Evolutionary conservation across 768 basidiomycete species (phyloP).

Genomic region (Rickenella mellea): DNA sequence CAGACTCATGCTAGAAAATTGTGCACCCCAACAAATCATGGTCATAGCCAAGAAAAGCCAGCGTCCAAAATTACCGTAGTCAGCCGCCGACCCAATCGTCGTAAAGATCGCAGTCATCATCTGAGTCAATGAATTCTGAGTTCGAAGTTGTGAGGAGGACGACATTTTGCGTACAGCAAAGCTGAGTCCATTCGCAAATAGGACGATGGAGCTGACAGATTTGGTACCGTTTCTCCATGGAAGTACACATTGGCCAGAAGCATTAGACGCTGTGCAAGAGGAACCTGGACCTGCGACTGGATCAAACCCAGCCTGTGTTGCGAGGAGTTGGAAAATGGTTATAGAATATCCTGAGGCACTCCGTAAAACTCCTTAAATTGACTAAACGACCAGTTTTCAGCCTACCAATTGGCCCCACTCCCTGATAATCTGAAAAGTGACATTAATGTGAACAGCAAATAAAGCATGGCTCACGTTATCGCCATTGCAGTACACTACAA

Average conservation of each 20-base stretch:
- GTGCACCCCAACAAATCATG: constrained; percentile 70
- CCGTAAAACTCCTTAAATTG: constrained; percentile 1
- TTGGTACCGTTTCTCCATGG: constrained; percentile 71
- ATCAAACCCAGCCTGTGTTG: constrained; percentile 66
- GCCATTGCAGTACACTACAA: constrained; percentile 70
- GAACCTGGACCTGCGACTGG: constrained; percentile 61
- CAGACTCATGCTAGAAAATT: constrained; percentile 68
- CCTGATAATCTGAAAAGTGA: constrained; percentile 26
- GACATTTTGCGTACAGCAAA: constrained; percentile 44
- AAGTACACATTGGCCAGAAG: constrained; percentile 69
- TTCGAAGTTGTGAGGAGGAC: not conserved
- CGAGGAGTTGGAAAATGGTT: constrained; percentile 67
- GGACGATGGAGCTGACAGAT: constrained; percentile 64
- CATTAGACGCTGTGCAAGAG: constrained; percentile 43
- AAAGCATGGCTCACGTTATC: constrained; percentile 45
- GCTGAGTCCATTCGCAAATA: constrained; percentile 66
- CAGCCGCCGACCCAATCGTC: constrained; percentile 60
- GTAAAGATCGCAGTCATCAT: constrained; percentile 79
- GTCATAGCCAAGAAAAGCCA: constrained; percentile 71
- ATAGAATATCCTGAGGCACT: constrained; percentile 41
- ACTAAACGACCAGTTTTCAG: not conserved
- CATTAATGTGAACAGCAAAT: constrained; percentile 1
- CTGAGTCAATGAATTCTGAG: constrained; percentile 19
- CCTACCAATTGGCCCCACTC: constrained; percentile 51
- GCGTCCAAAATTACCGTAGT: constrained; percentile 68